Evolutionary conservation across 345 rosid genomes (phyloP), one percentile per base, ranked within the genome.

Genomic region (Pistacia integerrima): DNA sequence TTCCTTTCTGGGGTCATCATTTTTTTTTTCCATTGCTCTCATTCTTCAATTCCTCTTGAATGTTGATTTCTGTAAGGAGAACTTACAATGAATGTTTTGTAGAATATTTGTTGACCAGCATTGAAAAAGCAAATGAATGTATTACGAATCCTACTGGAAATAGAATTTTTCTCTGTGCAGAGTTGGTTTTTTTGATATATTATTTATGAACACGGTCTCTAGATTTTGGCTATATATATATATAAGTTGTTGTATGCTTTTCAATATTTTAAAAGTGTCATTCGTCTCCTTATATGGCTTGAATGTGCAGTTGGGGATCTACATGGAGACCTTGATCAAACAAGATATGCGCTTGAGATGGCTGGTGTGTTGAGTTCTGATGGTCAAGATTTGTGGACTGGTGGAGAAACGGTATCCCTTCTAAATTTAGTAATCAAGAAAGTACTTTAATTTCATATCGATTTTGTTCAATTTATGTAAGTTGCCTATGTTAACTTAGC

Each of bases 361-460:
- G 98, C 93, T 22, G 98, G 99, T 6, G 90, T 95, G 64, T 83
- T 95, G 84, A 89, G 96, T 78, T 84, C 88, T 54, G 90, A 93
- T 61, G 93, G 91, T 71, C 79, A 51, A 77, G 87, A 92, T 83
- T 84, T 71, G n/a, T 93, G 99, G 99, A 82, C 82, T 5, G 99
- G 98, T 54, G 88, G 84, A 84, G 89, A 95, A 70, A 80, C 94
- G 82, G 98, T 92, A 86, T 58, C 79, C 67, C 58, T 76, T 51
- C 17, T 14, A 30, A 11, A 66, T 56, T 2, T 1, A 48, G 10
- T 64, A 16, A 10, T 49, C 8, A 8, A 38, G 22, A 78, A 17
- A 35, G 36, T 8, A 28, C 2, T 60, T 41, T 41, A 7, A 41
- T 41, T 5, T 41, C 6, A 38, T 38, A 38, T 38, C 5, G 7